Conservation (phyloP, 768 basidiomycete species). For the Leucocoprinus leucothites region DNA sequence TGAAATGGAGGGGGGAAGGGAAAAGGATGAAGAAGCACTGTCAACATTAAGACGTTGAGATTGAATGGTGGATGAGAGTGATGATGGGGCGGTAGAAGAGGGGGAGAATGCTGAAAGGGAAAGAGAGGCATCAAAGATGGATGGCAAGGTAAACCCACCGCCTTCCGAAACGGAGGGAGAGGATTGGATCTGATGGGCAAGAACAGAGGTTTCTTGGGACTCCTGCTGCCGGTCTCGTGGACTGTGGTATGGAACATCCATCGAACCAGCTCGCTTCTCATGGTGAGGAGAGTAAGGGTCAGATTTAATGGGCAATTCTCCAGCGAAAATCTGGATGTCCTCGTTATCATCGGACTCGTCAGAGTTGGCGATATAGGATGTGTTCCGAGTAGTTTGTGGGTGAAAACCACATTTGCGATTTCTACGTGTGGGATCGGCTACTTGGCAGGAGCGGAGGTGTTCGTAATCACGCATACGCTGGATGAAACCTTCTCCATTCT, state of each 20-base stretch:
- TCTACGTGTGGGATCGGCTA: slow-evolving; percentile 12
- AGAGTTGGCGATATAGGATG: slow-evolving; percentile 16
- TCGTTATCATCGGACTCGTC: slow-evolving; percentile 53
- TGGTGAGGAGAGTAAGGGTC: slow-evolving; percentile 19
- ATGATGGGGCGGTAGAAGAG: background rate
- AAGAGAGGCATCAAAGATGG: background rate
- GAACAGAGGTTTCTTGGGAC: background rate
- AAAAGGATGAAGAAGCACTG: background rate
- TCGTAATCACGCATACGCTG: slow-evolving; percentile 76
- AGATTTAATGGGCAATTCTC: slow-evolving; percentile 23
- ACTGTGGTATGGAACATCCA: slow-evolving; percentile 22
- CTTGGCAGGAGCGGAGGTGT: slow-evolving; percentile 37
- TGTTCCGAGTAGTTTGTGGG: slow-evolving; percentile 9
- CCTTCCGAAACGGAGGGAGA: background rate
- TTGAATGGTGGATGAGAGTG: background rate
- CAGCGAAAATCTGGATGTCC: slow-evolving; percentile 54
- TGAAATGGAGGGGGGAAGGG: slow-evolving; percentile 15
- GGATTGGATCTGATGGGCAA: background rate
- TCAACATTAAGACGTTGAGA: background rate
- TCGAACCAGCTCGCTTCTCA: slow-evolving; percentile 40
- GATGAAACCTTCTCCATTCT: slow-evolving; percentile 66
- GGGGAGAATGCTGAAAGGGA: slow-evolving; percentile 1
- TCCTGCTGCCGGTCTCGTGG: background rate
- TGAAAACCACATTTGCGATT: slow-evolving; percentile 35
- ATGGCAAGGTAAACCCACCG: background rate